Conservation (phyloP, 148 eudicot species). For the Drosera capensis region DNA sequence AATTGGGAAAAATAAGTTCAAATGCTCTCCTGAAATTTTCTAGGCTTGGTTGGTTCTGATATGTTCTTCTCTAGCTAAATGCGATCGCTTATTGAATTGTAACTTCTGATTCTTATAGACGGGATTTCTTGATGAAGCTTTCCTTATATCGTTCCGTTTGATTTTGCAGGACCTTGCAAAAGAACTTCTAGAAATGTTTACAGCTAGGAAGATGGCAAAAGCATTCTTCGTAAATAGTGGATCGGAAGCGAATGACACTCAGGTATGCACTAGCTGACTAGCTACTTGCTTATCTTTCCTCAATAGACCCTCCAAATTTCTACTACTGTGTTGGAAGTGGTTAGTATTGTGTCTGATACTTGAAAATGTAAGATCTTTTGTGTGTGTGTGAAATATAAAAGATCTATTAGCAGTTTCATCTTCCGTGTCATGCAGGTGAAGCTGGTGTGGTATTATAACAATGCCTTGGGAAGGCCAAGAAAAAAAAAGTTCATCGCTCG, state of each 20-base stretch:
- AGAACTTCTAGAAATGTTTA: conserved; percentile 61
- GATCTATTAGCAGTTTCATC: background rate
- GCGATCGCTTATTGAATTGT: no score
- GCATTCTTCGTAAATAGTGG: conserved; percentile 93
- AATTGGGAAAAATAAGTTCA: no score
- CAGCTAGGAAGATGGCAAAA: conserved; percentile 70
- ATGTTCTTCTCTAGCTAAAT: no score
- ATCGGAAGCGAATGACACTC: conserved; percentile 95
- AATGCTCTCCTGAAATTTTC: no score
- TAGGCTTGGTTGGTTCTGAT: no score
- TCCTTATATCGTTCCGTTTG: conserved; percentile 2
- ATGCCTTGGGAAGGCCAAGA: conserved; percentile 91
- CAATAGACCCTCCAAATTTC: no score
- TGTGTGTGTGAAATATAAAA: background rate
- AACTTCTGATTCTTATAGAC: no score
- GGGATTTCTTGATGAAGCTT: background rate
- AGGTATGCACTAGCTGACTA: conserved; percentile 24
- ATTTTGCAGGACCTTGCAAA: conserved; percentile 81
- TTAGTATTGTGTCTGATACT: no score
- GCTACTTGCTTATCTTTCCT: background rate
- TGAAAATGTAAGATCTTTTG: no score
- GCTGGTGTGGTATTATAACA: conserved; percentile 96
- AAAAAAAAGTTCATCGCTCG: conserved; percentile 96
- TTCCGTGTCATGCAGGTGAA: conserved; percentile 46
- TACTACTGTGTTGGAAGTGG: no score